phyloP scores from a whole-genome alignment of 306 rosid genomes.

The Ormosia emarginata region DNA sequence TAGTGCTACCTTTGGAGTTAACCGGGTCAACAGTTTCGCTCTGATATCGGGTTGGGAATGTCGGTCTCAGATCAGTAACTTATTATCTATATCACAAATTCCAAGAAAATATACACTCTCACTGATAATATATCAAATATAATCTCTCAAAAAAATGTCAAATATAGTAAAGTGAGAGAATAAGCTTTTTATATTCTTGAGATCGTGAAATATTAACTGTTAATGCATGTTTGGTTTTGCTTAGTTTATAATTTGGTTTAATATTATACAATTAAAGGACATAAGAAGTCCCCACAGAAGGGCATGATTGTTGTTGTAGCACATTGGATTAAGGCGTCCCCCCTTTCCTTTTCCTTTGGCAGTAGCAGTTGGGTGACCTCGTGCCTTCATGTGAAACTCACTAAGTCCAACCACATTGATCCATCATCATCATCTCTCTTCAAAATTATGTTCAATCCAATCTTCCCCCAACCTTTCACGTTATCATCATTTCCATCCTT shows the following conservation, averaged over 20 bases:
- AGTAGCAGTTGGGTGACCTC: slow-evolving; percentile 48
- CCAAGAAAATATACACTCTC: not conserved
- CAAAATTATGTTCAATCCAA: slow-evolving; percentile 11
- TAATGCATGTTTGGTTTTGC: not conserved
- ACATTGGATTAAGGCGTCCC: not conserved
- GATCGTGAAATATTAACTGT: not conserved
- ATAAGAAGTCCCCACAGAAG: not conserved
- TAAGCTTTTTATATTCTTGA: not conserved
- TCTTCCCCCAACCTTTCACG: slow-evolving; percentile 28
- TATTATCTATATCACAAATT: slow-evolving; percentile 19
- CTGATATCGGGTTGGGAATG: slow-evolving; percentile 27
- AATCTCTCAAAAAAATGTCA: not conserved
- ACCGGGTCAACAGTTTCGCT: slow-evolving; percentile 12
- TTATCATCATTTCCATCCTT: slow-evolving; percentile 37
- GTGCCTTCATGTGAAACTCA: slow-evolving; percentile 70
- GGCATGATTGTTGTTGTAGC: not conserved
- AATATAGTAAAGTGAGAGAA: not conserved
- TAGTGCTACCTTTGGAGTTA: slow-evolving; percentile 12
- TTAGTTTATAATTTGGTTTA: too few relatives aligned
- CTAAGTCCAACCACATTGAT: slow-evolving; percentile 42
- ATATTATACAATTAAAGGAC: too few relatives aligned
- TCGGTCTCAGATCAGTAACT: slow-evolving; percentile 16
- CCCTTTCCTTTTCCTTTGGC: slow-evolving; percentile 7
- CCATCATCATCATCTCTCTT: slow-evolving; percentile 30
- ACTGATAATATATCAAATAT: not conserved